Conservation (phyloP, 2,329 filamentous ascomycete genomes). For the Apiospora saccharicola region DNA sequence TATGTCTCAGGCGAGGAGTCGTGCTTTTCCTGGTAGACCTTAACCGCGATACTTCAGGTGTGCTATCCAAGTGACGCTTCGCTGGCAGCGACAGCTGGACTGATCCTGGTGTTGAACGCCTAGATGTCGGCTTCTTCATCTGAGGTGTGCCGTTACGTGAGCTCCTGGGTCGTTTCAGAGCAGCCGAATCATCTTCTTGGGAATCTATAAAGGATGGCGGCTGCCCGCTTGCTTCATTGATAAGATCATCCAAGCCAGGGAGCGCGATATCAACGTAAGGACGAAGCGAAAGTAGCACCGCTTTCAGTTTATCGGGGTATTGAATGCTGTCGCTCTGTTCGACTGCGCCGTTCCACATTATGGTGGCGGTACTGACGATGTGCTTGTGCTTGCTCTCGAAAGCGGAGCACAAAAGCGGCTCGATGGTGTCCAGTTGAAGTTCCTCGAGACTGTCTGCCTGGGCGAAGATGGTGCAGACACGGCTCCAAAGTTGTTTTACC, state of each 20-base stretch:
- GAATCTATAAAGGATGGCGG: slow-evolving; percentile 55
- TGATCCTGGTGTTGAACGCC: slow-evolving; percentile 42
- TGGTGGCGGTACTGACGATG: slow-evolving; percentile 59
- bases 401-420: slow-evolving; percentile 61
- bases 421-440: slow-evolving; percentile 59
- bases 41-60: slow-evolving; percentile 37
- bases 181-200: slow-evolving; percentile 57
- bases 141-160: slow-evolving; percentile 8
- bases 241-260: slow-evolving; percentile 51
- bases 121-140: slow-evolving; percentile 34
- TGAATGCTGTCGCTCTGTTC: slow-evolving; percentile 63
- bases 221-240: slow-evolving; percentile 48
- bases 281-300: slow-evolving; percentile 67
- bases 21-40: slow-evolving; percentile 46
- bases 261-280: slow-evolving; percentile 57
- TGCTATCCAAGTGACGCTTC: slow-evolving; percentile 36
- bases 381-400: slow-evolving; percentile 65
- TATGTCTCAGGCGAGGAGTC: slow-evolving; percentile 70
- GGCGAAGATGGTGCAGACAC: slow-evolving; percentile 51
- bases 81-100: slow-evolving; percentile 43
- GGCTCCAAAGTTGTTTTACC: slow-evolving; percentile 59
- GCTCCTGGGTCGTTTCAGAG: slow-evolving; percentile 38
- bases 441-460: slow-evolving; percentile 46
- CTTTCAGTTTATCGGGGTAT: slow-evolving; percentile 71
- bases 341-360: slow-evolving; percentile 75